These are phyloP conservation scores for Alternaria rosae DNA, from an alignment of 2,329 filamentous ascomycete species.

Conservation along the genomic window DNA sequence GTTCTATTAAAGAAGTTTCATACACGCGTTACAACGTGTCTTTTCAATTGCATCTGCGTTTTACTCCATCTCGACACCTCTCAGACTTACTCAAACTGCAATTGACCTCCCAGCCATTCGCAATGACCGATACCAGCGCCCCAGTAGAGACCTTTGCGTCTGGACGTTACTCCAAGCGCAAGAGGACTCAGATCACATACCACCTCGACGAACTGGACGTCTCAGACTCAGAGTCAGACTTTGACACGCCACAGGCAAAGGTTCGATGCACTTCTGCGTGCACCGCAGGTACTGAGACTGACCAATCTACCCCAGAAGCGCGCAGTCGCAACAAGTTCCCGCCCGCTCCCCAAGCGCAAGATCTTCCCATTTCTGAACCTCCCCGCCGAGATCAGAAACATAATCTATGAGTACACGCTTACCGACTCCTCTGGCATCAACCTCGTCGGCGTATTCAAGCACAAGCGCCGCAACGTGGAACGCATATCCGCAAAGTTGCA, in stretches of 20 bases:
- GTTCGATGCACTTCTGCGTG: conserved; percentile 21
- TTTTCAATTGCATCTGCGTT: conserved; percentile 18
- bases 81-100: not conserved
- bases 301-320: conserved; percentile 27
- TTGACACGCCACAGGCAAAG: conserved; percentile 32
- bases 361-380: conserved; percentile 46
- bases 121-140: conserved; percentile 25
- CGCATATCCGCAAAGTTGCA: conserved; percentile 24
- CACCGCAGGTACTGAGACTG: not conserved
- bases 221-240: conserved; percentile 28
- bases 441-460: conserved; percentile 29
- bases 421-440: conserved; percentile 35
- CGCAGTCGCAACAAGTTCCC: conserved; percentile 19
- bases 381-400: conserved; percentile 45
- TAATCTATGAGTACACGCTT: conserved; percentile 43
- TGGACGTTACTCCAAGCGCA: conserved; percentile 44
- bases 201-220: conserved; percentile 33
- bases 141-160: conserved; percentile 22
- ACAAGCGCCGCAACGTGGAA: conserved; percentile 39
- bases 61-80: not conserved
- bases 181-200: conserved; percentile 43
- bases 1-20: conserved; percentile 26
- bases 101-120: not conserved
- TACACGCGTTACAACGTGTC: conserved; percentile 36
- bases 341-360: conserved; percentile 38